Base-by-base conservation (phyloP, 768 basidiomycete species). In the Suillus weaverae region DNA sequence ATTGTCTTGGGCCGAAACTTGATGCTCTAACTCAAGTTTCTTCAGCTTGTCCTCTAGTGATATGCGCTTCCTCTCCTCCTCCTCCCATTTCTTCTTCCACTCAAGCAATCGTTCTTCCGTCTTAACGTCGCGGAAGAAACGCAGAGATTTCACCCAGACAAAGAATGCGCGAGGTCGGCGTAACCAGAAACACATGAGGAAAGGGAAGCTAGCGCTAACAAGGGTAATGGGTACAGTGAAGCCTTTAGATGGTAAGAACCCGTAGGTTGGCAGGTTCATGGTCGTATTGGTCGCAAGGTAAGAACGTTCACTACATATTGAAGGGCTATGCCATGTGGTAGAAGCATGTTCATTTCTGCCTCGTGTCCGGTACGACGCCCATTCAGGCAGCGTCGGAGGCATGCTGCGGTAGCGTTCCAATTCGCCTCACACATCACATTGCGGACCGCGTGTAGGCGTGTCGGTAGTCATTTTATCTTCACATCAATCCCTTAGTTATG, bases 241-340 rank as follows among this genome's bases (percentile, higher is more conserved):
- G 62, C 69, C 69, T 62, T 67, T 74, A 50, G 71, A 76, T 22
- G 73, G 72, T 10, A 70, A 66, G 26, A 71, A 69, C 26, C 66
- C 70, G 53, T 74, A 64, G 32, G 73, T 73, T 44, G 76, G 69
- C 64, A 69, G 61, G 73, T 73, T 74, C 75, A 76, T 76, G 26
- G 72, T 68, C 55, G 70, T 67, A 67, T 67, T 66, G 67, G 70
- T 69, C 66, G 64, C 67, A 60, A 66, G 63, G 51, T 43, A 59
- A 63, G 63, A 68, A 64, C 66, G 67, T 62, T 65, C 63, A 70
- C 57, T 69, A 71, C 71, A 71, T 76, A 33, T 60, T 61, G 55
- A 48, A 48, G 59, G 51, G 64, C 65, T 64, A 65, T 46, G 38
- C 69, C 74, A 76, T 76, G 76, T 65, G 75, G 64, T 67, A 51